These are phyloP conservation scores for Trichosporon ovoides DNA, from an alignment of 1,284 basidiomycete species.

Conservation along the genomic window DNA sequence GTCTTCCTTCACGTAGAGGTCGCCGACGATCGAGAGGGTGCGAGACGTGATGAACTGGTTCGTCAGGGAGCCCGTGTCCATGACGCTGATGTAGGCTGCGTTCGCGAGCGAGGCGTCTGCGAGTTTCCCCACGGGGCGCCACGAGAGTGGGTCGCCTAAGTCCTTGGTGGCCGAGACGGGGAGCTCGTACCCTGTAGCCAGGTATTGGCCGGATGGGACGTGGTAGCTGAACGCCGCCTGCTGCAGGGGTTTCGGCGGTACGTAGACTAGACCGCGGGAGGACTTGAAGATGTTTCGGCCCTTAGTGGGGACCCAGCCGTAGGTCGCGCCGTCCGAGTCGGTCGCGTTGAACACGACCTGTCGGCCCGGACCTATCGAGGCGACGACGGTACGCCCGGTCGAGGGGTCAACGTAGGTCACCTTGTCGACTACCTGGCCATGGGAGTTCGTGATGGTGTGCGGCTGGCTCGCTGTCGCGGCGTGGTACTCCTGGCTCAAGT, in stretches of 20 bases:
- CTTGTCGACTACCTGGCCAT: not conserved
- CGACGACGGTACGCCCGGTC: not conserved
- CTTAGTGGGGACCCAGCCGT: not conserved
- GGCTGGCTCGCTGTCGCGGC: not conserved
- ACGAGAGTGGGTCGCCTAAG: not conserved
- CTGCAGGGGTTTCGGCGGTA: not conserved
- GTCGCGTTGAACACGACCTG: constrained; percentile 2
- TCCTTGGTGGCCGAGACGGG: not conserved
- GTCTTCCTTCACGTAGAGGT: not conserved
- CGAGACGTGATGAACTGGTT: constrained; percentile 2
- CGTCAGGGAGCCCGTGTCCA: constrained; percentile 6
- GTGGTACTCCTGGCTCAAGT: not conserved
- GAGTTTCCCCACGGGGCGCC: not conserved
- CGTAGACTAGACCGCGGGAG: not conserved
- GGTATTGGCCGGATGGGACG: constrained; percentile 4
- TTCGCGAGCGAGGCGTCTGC: not conserved
- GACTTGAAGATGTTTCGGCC: not conserved
- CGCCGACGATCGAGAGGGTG: not conserved
- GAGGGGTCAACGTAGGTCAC: not conserved
- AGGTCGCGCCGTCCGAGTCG: not conserved
- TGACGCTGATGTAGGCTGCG: not conserved
- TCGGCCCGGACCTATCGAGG: not conserved
- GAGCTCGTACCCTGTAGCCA: not conserved
- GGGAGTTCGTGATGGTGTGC: not conserved
- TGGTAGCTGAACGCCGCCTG: constrained; percentile 3